phyloP scores from a whole-genome alignment of 2,329 filamentous ascomycete species.

The Ophiostoma perfectum region DNA sequence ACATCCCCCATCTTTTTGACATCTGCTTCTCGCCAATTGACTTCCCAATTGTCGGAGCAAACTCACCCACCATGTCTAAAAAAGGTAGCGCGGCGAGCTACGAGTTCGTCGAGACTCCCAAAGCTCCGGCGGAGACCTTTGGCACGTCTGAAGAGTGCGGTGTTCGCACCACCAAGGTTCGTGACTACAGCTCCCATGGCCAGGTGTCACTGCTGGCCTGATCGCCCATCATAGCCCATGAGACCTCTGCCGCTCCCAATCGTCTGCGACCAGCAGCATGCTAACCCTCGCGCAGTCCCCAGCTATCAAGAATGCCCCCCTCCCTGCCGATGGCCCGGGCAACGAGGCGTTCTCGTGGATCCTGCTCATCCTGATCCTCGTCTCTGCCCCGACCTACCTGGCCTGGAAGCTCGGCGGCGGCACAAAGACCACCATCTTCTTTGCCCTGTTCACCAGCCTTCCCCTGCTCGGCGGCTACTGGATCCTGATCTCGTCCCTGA shows the following conservation, averaged over 20 bases:
- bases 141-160: slow-evolving; percentile 51
- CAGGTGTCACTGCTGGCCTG: too few species aligned
- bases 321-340: slow-evolving; percentile 82
- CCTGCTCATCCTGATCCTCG: slow-evolving; percentile 64
- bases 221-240: not conserved
- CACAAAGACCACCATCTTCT: slow-evolving; percentile 80
- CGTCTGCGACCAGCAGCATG: not conserved
- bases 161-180: slow-evolving; percentile 50
- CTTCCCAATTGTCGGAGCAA: slow-evolving; percentile 20
- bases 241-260: not conserved
- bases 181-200: slow-evolving; percentile 25
- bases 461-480: slow-evolving; percentile 81
- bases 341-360: slow-evolving; percentile 83
- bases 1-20: not conserved
- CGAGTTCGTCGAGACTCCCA: slow-evolving; percentile 59
- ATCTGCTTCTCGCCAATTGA: slow-evolving; percentile 19
- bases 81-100: slow-evolving; percentile 52
- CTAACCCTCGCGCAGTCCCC: slow-evolving; percentile 56
- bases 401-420: slow-evolving; percentile 81
- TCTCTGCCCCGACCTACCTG: slow-evolving; percentile 70
- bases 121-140: slow-evolving; percentile 44
- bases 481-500: slow-evolving; percentile 71
- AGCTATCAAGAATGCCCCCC: slow-evolving; percentile 86
- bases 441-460: slow-evolving; percentile 69
- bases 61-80: slow-evolving; percentile 43